These are phyloP conservation scores for Medicago lupulina DNA, from an alignment of 306 rosid genomes.

Conservation along the genomic window DNA sequence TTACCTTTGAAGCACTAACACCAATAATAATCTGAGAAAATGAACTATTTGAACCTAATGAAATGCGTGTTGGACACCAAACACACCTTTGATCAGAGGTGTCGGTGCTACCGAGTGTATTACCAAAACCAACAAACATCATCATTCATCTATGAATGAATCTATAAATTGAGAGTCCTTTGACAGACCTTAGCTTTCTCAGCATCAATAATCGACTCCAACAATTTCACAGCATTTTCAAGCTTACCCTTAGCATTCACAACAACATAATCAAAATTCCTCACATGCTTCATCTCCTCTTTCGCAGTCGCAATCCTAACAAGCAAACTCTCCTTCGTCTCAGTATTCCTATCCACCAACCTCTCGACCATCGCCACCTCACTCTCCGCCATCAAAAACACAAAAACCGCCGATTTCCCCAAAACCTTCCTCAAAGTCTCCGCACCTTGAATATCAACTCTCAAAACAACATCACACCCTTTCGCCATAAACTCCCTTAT, in stretches of 20 bases:
- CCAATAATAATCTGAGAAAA: no score
- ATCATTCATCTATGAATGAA: not conserved
- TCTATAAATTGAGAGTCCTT: conserved; percentile 56
- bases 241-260: conserved; percentile 84
- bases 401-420: conserved; percentile 77
- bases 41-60: no score
- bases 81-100: no score
- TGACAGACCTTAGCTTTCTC: conserved; percentile 95
- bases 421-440: conserved; percentile 70
- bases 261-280: conserved; percentile 82
- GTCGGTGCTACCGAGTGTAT: no score
- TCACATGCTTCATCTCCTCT: conserved; percentile 86
- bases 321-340: conserved; percentile 72
- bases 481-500: conserved; percentile 75
- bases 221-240: conserved; percentile 71
- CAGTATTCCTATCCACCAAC: conserved; percentile 77
- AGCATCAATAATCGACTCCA: conserved; percentile 76
- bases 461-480: conserved; percentile 74
- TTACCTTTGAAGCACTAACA: no score
- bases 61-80: no score
- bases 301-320: conserved; percentile 85
- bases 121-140: not conserved
- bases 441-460: conserved; percentile 97
- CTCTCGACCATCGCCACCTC: conserved; percentile 85
- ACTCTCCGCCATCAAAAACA: conserved; percentile 81